Base-by-base conservation (phyloP, 768 basidiomycete genomes). In the Mycena galopus region DNA sequence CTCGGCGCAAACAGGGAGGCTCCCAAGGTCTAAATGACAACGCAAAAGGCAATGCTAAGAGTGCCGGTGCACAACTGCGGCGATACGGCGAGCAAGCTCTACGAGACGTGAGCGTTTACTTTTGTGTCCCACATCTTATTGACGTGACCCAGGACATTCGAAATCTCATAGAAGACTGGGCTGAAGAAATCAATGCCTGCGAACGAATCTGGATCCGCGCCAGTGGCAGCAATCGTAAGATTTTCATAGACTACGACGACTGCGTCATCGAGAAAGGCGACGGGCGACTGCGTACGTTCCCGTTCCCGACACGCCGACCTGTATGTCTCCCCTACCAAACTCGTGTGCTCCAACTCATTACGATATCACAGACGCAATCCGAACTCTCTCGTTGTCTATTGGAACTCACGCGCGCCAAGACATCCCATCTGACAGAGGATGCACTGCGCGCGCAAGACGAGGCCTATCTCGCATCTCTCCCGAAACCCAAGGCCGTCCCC, bases 1-100 rank as follows among this genome's bases (percentile, higher is more conserved):
- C 98, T 35, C 95, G 98, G 74, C 88, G 95, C 75, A 99, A 99
- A 80, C 98, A 99, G 85, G 98, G 98, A 82, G 98, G 98, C 0
- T 93, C 95, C 2, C 98, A 99, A 82, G 91, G 93, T 2, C 73
- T 92, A 4, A 97, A 99, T 75, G 98, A 99, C 81, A 95, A 96
- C 65, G 88, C 96, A 7, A 98, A 98, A 83, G 95, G 94, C 1
- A 90, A 90, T 68, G 98, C 98, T 0, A 93, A 95, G 77, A 97
- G 96, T 82, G 96, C 96, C 29, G 98, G 98, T 78, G 98, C 98
- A 1, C 89, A 89, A 82, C 87, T 99, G 8, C 93, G 98, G 77
- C 91, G 98, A 68, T 98, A 98, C 77, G 98, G 98, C 51, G 98
- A 99, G 79, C 93, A 95, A 79, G 94, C 96, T 21, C 84, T 99